Conservation (phyloP, 306 rosid genomes). For the Herpetospermum pedunculosum region DNA sequence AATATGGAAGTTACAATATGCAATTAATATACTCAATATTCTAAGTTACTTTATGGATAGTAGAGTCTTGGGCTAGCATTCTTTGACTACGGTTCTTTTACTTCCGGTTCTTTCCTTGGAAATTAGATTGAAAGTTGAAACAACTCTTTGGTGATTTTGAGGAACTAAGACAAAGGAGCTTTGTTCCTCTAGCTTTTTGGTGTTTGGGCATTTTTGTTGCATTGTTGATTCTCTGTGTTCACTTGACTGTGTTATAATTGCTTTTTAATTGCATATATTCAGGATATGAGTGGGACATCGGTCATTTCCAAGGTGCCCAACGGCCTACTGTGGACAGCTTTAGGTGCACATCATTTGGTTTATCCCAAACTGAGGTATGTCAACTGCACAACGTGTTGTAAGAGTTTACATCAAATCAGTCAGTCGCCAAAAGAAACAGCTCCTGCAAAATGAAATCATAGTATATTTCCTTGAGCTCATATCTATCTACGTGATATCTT, state of each 20-base stretch:
- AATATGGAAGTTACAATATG: not conserved
- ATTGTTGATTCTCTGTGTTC: not conserved
- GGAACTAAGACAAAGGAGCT: not conserved
- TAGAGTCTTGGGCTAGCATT: not conserved
- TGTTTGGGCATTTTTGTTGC: not conserved
- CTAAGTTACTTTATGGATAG: not conserved
- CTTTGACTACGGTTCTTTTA: not conserved
- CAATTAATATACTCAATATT: not conserved
- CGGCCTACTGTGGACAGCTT: constrained; percentile 87
- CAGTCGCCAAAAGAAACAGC: not conserved
- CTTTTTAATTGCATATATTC: constrained; percentile 24
- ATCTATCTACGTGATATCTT: not conserved
- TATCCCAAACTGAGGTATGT: constrained; percentile 55
- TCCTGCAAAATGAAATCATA: not conserved
- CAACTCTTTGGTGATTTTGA: not conserved
- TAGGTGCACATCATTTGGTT: constrained; percentile 85
- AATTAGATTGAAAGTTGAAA: not conserved
- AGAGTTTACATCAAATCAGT: not conserved
- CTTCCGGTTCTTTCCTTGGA: not conserved
- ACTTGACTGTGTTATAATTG: not conserved
- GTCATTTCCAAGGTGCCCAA: constrained; percentile 70
- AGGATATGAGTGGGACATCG: constrained; percentile 98
- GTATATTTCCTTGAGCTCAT: not conserved
- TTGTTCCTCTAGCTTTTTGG: not conserved
- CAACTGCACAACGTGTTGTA: constrained; percentile 7